phyloP scores from a whole-genome alignment of 768 basidiomycete genomes.

The Tulasnella sp. region DNA sequence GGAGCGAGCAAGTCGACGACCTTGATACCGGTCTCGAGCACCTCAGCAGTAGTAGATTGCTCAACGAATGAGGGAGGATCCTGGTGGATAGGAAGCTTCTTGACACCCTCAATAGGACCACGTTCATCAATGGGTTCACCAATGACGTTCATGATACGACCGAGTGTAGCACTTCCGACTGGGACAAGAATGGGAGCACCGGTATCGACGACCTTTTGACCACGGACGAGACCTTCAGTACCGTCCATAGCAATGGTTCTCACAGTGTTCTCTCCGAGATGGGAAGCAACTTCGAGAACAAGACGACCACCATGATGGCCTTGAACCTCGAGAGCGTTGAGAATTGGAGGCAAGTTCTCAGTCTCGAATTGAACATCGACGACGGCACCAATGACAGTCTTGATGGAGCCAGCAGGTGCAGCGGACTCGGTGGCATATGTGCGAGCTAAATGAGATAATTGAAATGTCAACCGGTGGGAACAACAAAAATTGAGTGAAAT shows the following conservation, averaged over 20 bases:
- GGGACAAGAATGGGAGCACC: constrained; percentile 94
- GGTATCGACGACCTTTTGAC: constrained; percentile 93
- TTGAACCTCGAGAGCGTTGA: constrained; percentile 97
- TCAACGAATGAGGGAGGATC: constrained; percentile 96
- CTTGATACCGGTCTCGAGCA: constrained; percentile 99
- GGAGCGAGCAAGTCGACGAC: constrained; percentile 99
- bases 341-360: constrained; percentile 89
- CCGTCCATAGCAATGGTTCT: constrained; percentile 99
- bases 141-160: constrained; percentile 99
- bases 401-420: constrained; percentile 61
- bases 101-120: constrained; percentile 95
- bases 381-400: constrained; percentile 99
- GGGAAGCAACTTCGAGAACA: constrained; percentile 97
- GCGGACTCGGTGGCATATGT: constrained; percentile 86
- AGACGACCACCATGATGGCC: constrained; percentile 89
- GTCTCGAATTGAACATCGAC: constrained; percentile 98
- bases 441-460: constrained; percentile 41
- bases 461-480: constrained; percentile 19
- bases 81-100: constrained; percentile 85
- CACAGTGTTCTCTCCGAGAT: constrained; percentile 97
- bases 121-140: constrained; percentile 99
- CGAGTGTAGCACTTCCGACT: constrained; percentile 86
- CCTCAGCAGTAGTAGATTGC: constrained; percentile 97
- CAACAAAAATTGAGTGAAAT: constrained; percentile 12
- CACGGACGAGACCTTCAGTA: constrained; percentile 99